Percentiles rank a stretch among this genome's conserved stretches.
Conservation (phyloP, 176 grass and related monocot species). For the Oryza nivara region DNA sequence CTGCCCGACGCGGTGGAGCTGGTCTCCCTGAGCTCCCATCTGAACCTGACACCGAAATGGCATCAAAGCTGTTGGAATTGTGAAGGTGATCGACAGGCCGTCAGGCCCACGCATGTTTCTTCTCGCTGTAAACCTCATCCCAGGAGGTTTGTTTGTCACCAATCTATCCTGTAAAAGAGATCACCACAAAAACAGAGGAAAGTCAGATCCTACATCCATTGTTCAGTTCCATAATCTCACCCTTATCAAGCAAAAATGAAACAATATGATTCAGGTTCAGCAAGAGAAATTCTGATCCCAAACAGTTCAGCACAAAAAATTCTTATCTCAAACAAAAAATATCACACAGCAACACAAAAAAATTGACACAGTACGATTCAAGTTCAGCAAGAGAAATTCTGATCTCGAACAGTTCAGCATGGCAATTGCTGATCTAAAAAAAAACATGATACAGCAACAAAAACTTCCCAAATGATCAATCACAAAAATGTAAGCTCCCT, state of each 20-base stretch:
- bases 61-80: constrained; percentile 72
- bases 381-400: constrained; percentile 8
- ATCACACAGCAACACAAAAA: neutral
- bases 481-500: constrained; percentile 26
- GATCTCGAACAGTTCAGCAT: constrained; percentile 36
- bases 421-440: constrained; percentile 39
- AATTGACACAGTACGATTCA: neutral
- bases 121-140: constrained; percentile 63
- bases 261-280: neutral
- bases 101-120: constrained; percentile 41
- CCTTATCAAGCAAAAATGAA: constrained; percentile 15
- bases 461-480: constrained; percentile 28
- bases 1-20: no score
- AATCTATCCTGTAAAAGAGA: constrained; percentile 67
- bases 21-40: no score
- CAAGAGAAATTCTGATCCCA: constrained; percentile 35
- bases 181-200: constrained; percentile 22
- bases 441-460: constrained; percentile 27
- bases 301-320: constrained; percentile 18
- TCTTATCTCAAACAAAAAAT: constrained; percentile 47
- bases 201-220: neutral
- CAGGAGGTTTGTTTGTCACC: constrained; percentile 56
- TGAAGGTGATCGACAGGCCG: constrained; percentile 47
- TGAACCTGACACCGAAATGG: no score
- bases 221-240: constrained; percentile 32